Percentiles rank a stretch among this genome's conserved stretches.
These are phyloP conservation scores for Globisporangium nodosum DNA, from an alignment of 352 stramenopile species.

Conservation along the genomic window DNA sequence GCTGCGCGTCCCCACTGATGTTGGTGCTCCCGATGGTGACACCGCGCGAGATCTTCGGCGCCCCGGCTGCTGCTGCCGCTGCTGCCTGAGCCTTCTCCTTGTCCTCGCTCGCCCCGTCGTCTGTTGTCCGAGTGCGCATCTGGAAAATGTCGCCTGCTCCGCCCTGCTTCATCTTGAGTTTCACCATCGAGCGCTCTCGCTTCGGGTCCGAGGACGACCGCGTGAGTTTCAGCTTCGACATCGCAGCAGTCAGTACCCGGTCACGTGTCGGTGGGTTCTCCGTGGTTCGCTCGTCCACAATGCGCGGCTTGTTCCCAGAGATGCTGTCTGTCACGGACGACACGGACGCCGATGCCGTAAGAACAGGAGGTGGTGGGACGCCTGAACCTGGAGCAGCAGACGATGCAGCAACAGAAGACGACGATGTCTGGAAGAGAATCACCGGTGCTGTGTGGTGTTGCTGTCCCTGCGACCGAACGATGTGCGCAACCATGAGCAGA, in stretches of 20 bases:
- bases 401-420: not conserved
- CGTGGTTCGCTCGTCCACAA: constrained; percentile 18
- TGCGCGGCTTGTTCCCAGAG: constrained; percentile 11
- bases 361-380: constrained; percentile 18
- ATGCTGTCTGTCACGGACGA: constrained; percentile 22
- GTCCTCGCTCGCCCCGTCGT: constrained; percentile 1
- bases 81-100: not conserved
- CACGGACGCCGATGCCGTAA: constrained; percentile 25
- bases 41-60: constrained; percentile 57
- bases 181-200: constrained; percentile 56
- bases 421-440: constrained; percentile 5
- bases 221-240: constrained; percentile 59
- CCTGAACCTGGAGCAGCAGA: not conserved
- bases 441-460: constrained; percentile 11
- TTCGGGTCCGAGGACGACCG: constrained; percentile 77
- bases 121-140: constrained; percentile 23
- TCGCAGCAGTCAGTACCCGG: constrained; percentile 37
- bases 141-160: constrained; percentile 52
- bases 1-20: not conserved
- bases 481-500: constrained; percentile 49
- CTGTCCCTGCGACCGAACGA: constrained; percentile 50
- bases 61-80: constrained; percentile 9
- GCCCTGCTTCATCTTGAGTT: constrained; percentile 50
- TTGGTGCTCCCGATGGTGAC: constrained; percentile 55
- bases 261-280: constrained; percentile 8